Evolutionary conservation across 75 land plant species (phyloP), one percentile per base, ranked within the genome.

Genomic region (Picea glauca): DNA sequence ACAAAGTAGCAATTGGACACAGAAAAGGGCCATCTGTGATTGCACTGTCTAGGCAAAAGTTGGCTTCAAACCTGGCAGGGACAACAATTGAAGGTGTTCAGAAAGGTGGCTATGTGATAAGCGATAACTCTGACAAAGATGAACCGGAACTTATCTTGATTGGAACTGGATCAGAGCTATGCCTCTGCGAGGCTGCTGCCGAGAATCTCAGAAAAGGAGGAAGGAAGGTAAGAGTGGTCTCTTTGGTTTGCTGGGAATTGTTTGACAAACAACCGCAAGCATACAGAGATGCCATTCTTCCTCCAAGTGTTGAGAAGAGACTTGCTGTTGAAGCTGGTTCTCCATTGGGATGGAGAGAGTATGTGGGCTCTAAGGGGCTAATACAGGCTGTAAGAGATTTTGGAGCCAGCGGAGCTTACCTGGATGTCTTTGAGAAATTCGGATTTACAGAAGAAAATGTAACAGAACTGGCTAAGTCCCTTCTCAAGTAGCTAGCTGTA

Each of bases 241-340:
- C 96, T 9, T 82, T 95, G 35, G 93, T 95, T 43, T 90, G 87
- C 60, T 95, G 98, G 98, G 87, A 86, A 76, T 84, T 95, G 73
- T 95, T 86, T 78, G 89, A 95, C 21, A 80, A 83, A 31, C 98
- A 93, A 65, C 80, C 88, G 0, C 80, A 78, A 46, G 90, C 82
- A 30, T 95, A 95, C 83, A 89, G 78, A 74, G 90, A 95, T 58
- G 57, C 76, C 17, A 90, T 95, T 7, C 80, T 95, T 26, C 95
- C 95, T 26, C 57, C 83, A 1, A 38, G 72, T 17, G 95, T 93
- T 60, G 75, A 85, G 79, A 90, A 87, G 77, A 70, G 98, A 46
- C 77, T 95, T 18, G 86, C 90, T 78, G 91, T 95, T 66, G 98
- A 95, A 78, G 98, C 98, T 57, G 95, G 93, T 18, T 88, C 98